phyloP scores from a whole-genome alignment of 2,329 filamentous ascomycete species.

The Phoma herbarum region DNA sequence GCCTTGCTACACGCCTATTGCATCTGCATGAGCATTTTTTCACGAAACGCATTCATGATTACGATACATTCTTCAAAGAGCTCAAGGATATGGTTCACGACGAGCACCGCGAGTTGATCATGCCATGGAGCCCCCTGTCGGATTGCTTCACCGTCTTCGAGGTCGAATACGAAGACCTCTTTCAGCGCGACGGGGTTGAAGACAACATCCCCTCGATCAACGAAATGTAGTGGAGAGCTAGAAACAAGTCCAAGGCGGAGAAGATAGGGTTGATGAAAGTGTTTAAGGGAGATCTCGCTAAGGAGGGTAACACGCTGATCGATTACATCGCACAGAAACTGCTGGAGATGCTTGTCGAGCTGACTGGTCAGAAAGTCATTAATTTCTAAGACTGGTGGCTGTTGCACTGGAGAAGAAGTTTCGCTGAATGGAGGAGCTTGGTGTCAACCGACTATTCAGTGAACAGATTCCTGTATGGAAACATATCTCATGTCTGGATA shows the following conservation, averaged over 20 bases:
- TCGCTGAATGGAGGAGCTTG: not conserved
- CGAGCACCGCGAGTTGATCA: not conserved
- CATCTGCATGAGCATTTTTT: not conserved
- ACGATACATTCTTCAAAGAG: not conserved
- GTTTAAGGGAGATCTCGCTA: not conserved
- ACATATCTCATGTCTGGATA: too few species aligned
- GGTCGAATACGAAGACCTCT: not conserved
- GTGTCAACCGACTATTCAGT: not conserved
- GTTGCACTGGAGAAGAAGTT: constrained; percentile 2
- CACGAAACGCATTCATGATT: not conserved
- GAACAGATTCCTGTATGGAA: too few species aligned
- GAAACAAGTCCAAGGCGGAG: not conserved
- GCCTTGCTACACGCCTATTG: not conserved
- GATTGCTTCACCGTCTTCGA: constrained; percentile 1
- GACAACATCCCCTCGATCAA: not conserved
- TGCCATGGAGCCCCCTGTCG: constrained; percentile 1
- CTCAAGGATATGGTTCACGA: not conserved
- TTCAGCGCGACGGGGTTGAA: not conserved
- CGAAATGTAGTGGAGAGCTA: not conserved
- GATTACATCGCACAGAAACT: not conserved
- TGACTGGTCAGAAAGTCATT: not conserved
- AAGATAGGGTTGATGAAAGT: not conserved
- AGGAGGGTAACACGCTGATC: not conserved
- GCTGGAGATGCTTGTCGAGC: not conserved
- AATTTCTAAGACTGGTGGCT: too few species aligned